Evolutionary conservation across 1,284 basidiomycete genomes (phyloP), one percentile per base, ranked within the genome.

Genomic region (Cryptococcus floricola): DNA sequence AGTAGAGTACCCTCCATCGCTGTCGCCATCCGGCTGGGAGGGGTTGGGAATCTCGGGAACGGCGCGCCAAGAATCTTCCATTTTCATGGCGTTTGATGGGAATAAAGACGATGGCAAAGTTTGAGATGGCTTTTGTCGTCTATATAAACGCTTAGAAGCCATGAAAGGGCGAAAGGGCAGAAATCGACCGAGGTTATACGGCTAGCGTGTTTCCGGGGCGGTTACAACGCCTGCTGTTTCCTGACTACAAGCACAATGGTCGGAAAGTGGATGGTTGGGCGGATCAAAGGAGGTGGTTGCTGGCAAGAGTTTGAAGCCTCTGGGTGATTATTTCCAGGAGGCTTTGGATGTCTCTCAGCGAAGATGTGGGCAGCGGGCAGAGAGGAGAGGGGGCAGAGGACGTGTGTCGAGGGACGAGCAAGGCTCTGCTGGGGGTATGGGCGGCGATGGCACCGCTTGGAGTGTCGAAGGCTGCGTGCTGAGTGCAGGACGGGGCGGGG

Each of bases 91-190:
- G n/a, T 66, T 65, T 41, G 61, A 60, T 13, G 62, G 60, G 19
- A 68, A 50, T 3, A 64, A 70, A 37, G 68, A 70, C 14, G 68
- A 69, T 52, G 69, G 67, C 68, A 71, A 70, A 34, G 46, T 9
- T 12, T n/a, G 27, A 9, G 25, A 10, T 27, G 16, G 13, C 13
- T 28, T n/a, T 23, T 27, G n/a, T 23, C 28, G 46, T 18, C 19
- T 27, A 27, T 18, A 31, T n/a, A 14, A n/a, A 48, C 18, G 42
- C 3, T 10, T 18, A 19, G 42, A n/a, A 3, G 18, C 5, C 18
- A 18, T 19, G 18, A 18, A 25, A 25, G 42, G 12, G 42, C 18
- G 18, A 18, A 25, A 25, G 42, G 12, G 42, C 18, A 8, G 42
- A 44, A 42, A 19, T 42, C 9, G 14, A n/a, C 2, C 25, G 42